These are phyloP conservation scores for Teratosphaeria pseudoeucalypti DNA, from an alignment of 2,329 filamentous ascomycete species.

Conservation along the genomic window DNA sequence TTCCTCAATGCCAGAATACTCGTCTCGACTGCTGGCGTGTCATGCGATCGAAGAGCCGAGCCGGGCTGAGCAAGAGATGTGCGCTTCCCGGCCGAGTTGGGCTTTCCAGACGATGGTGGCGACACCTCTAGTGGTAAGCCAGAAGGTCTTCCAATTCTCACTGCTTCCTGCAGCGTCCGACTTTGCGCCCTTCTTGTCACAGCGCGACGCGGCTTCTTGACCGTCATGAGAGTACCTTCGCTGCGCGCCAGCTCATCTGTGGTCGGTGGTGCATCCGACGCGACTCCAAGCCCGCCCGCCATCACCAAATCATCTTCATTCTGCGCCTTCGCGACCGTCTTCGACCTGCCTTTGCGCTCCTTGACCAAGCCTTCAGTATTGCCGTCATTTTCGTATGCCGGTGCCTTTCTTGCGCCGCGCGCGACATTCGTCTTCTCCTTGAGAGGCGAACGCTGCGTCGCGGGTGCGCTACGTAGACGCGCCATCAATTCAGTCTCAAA, in stretches of 20 bases:
- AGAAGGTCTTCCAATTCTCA: neutral
- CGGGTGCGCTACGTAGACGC: conserved; percentile 17
- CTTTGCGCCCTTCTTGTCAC: neutral
- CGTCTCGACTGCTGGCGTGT: conserved; percentile 33
- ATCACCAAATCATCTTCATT: conserved; percentile 18
- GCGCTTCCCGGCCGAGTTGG: conserved; percentile 21
- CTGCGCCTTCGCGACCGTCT: conserved; percentile 5
- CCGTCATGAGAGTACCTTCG: conserved; percentile 9
- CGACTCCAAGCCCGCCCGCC: conserved; percentile 16
- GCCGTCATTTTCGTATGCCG: conserved; percentile 16
- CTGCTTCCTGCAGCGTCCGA: neutral
- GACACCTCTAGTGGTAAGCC: conserved; percentile 17
- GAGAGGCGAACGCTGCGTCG: conserved; percentile 14
- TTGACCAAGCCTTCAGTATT: conserved; percentile 19
- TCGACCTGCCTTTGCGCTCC: conserved; percentile 12
- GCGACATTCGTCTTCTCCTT: conserved; percentile 23
- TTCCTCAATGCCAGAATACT: conserved; percentile 41
- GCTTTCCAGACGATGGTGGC: conserved; percentile 22
- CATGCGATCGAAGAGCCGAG: conserved; percentile 34
- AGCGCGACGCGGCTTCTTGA: conserved; percentile 2
- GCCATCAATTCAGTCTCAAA: conserved; percentile 11
- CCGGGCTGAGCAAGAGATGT: conserved; percentile 24
- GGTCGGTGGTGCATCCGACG: conserved; percentile 8
- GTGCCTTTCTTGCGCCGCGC: conserved; percentile 6
- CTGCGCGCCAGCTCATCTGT: conserved; percentile 19